These are phyloP conservation scores for Botrytis paeoniae DNA, from an alignment of 2,329 filamentous ascomycete species.

Conservation along the genomic window DNA sequence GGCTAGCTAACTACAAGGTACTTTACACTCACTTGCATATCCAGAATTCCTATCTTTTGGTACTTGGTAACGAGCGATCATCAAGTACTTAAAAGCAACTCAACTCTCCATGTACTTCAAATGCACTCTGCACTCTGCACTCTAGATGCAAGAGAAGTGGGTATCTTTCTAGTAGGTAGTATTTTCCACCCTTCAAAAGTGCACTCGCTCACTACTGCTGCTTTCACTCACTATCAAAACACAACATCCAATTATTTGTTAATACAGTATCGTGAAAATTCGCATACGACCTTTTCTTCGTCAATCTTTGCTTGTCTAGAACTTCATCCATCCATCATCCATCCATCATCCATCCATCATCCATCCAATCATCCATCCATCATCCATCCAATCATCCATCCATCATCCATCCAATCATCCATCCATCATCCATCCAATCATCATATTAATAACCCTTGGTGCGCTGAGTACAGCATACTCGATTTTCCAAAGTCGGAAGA, in stretches of 20 bases:
- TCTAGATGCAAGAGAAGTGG: not conserved
- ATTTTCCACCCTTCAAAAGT: not conserved
- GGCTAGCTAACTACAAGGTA: not conserved
- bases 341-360: not conserved
- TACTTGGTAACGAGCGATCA: not conserved
- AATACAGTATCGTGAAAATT: not conserved
- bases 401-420: not conserved
- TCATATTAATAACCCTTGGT: not conserved
- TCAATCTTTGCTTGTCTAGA: conserved; percentile 1
- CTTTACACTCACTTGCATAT: not conserved
- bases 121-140: not conserved
- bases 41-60: not conserved
- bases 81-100: not conserved
- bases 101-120: not conserved
- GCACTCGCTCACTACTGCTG: not conserved
- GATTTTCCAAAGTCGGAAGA: conserved; percentile 14
- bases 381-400: not conserved
- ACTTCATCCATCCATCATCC: not conserved
- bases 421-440: not conserved
- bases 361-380: not conserved
- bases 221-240: not conserved
- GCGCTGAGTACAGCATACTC: conserved; percentile 4
- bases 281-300: not conserved
- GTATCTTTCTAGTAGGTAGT: not conserved
- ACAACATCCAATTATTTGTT: not conserved